Percentiles rank a stretch among this genome's conserved stretches.
These are phyloP conservation scores for Melaleuca quinquenervia DNA, from an alignment of 345 rosid species.

Conservation along the genomic window DNA sequence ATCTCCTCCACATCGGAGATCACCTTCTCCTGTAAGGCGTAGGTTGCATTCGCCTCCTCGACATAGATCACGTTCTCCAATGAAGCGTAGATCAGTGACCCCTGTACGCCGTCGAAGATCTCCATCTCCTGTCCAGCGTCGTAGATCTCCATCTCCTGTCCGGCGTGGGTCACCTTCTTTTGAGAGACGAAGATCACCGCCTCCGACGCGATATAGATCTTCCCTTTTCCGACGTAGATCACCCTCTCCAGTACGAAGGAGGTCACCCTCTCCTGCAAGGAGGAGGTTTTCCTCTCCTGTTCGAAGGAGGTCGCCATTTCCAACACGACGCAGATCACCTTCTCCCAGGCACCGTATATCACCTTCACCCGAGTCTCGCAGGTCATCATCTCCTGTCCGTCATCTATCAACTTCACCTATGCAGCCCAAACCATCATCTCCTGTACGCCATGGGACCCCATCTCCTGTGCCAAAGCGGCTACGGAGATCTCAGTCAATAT, in stretches of 20 bases:
- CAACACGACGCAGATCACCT: constrained; percentile 3
- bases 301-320: constrained; percentile 1
- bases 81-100: not conserved
- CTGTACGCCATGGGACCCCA: constrained; percentile 28
- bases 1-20: constrained; percentile 14
- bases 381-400: constrained; percentile 22
- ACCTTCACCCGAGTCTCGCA: constrained; percentile 7
- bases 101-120: constrained; percentile 7
- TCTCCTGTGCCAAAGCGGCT: not conserved
- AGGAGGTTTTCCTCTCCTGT: constrained; percentile 30
- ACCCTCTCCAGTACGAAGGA: constrained; percentile 18
- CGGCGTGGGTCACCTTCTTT: constrained; percentile 17
- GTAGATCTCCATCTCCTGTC: constrained; percentile 28
- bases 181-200: constrained; percentile 27
- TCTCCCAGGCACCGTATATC: constrained; percentile 22
- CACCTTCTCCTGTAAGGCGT: constrained; percentile 20
- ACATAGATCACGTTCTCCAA: constrained; percentile 23
- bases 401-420: constrained; percentile 6
- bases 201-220: constrained; percentile 22
- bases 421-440: constrained; percentile 22
- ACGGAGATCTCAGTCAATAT: not conserved
- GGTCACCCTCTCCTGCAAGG: constrained; percentile 23
- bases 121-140: constrained; percentile 21
- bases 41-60: constrained; percentile 36
- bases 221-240: constrained; percentile 27